Evolutionary conservation across 2,329 filamentous ascomycete species (phyloP), one percentile per base, ranked within the genome.

Genomic region (Fusarium newnesense): DNA sequence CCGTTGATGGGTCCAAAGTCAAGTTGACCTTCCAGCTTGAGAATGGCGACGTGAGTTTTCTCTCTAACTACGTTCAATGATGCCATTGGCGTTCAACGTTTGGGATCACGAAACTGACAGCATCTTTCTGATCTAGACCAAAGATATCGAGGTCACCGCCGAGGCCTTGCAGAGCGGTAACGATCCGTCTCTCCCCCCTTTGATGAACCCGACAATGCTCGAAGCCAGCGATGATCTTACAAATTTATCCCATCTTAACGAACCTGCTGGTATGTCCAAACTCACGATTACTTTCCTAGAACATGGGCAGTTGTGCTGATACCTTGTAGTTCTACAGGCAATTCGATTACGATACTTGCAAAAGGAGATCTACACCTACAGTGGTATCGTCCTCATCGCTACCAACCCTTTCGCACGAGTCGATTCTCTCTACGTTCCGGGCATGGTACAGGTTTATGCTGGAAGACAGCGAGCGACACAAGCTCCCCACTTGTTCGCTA

Each of bases 291-390:
- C 21, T 26, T 4, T 16, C 46, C 11, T 43, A 30, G 40, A 24
- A n/a, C 24, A 42, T 56, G 34, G 49, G 60, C 67, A 56, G 64
- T 80, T 70, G 81, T 64, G 65, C 62, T 58, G 54, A 30, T 59
- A 50, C 47, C 67, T 42, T 67, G 77, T 82, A 97, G 97, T 99
- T 70, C 87, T 99, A 74, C 96, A 99, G 88, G 96, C 96, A 63
- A 99, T 99, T 83, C 95, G 95, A 81, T 89, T 99, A 81, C 94
- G 96, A 82, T 99, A 99, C 85, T 89, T 94, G 73, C 96, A 99
- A 83, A 98, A 98, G 85, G 96, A 99, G 83, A 99, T 99, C 79
- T 99, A 99, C 87, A 99, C 96, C 80, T 99, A 99, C 87, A 97
- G 94, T 82, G 96, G 96, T 81, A 98, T 99, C 80, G 96, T 99